A percentile compares a stretch with the other conserved stretches of the same genome.
phyloP scores from a whole-genome alignment of 2,329 filamentous ascomycete genomes.

The Pseudogymnoascus destructans region DNA sequence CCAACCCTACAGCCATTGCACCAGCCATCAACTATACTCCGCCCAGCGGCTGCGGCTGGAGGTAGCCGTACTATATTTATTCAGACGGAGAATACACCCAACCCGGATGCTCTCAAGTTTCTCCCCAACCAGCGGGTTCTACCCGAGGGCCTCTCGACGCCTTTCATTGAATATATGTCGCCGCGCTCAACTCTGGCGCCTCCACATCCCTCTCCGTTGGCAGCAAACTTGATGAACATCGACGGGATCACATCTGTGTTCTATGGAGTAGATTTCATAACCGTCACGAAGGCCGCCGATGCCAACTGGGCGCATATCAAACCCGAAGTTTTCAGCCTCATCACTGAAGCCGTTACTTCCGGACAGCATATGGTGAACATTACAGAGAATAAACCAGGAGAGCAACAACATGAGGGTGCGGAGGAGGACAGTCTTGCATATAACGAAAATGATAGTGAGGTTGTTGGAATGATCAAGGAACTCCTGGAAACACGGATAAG shows the following conservation, averaged over 20 bases:
- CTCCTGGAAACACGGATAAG: slow-evolving; percentile 87
- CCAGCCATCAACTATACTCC: slow-evolving; percentile 29
- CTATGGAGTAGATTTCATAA: slow-evolving; percentile 92
- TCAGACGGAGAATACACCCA: slow-evolving; percentile 89
- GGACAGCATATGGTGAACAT: slow-evolving; percentile 71
- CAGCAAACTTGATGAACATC: slow-evolving; percentile 79
- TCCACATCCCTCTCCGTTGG: slow-evolving; percentile 81
- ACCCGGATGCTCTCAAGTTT: slow-evolving; percentile 93
- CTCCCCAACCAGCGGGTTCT: slow-evolving; percentile 80
- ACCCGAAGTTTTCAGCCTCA: slow-evolving; percentile 87
- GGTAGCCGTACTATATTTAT: slow-evolving; percentile 78
- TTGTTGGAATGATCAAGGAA: slow-evolving; percentile 98
- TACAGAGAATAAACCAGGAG: slow-evolving; percentile 45
- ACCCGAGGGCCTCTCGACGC: slow-evolving; percentile 55
- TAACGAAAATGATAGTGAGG: slow-evolving; percentile 83
- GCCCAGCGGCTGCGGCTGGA: slow-evolving; percentile 29
- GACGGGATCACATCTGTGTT: slow-evolving; percentile 93
- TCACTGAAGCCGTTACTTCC: slow-evolving; percentile 80
- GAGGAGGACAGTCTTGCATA: slow-evolving; percentile 63
- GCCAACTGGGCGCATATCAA: slow-evolving; percentile 91
- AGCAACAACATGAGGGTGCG: slow-evolving; percentile 33
- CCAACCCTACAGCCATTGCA: slow-evolving; percentile 32
- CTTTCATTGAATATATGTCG: slow-evolving; percentile 84
- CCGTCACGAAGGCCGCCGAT: slow-evolving; percentile 78
- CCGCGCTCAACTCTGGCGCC: slow-evolving; percentile 79